Evolutionary conservation across 768 basidiomycete species (phyloP).

Genomic region (Pleurotus ostreatus): DNA sequence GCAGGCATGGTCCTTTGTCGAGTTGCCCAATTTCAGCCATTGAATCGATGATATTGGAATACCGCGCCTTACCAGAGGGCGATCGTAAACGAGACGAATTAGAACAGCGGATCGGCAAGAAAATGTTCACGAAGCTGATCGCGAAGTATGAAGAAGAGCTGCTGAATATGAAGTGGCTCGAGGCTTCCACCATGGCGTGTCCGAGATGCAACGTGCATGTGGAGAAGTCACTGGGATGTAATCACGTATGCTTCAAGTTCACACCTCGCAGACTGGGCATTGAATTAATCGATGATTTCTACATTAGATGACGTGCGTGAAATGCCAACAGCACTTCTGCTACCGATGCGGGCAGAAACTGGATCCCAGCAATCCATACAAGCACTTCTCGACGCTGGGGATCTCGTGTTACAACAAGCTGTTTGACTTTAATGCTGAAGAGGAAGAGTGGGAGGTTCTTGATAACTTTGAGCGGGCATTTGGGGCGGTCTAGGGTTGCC

Average conservation of each 20-base stretch:
- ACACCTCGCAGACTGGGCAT: neutral
- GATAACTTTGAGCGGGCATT: slow-evolving; percentile 9
- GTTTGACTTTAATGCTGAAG: slow-evolving; percentile 49
- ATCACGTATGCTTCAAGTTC: slow-evolving; percentile 56
- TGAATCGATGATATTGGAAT: slow-evolving; percentile 63
- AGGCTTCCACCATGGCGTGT: slow-evolving; percentile 62
- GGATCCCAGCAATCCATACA: slow-evolving; percentile 48
- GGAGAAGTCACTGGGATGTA: slow-evolving; percentile 79
- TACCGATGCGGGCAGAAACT: slow-evolving; percentile 69
- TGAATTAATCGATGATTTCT: slow-evolving; percentile 8
- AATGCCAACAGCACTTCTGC: slow-evolving; percentile 77
- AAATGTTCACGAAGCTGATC: slow-evolving; percentile 58
- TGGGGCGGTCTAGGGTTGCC: slow-evolving; percentile 14
- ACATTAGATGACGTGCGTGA: slow-evolving; percentile 71
- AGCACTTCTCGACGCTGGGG: slow-evolving; percentile 59
- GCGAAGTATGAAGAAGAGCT: slow-evolving; percentile 66
- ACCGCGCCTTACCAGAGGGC: slow-evolving; percentile 52
- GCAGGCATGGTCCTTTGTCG: slow-evolving; percentile 79
- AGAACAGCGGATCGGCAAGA: slow-evolving; percentile 63
- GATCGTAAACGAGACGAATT: slow-evolving; percentile 46
- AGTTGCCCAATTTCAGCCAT: slow-evolving; percentile 66
- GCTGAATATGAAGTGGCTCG: slow-evolving; percentile 72
- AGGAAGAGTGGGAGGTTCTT: slow-evolving; percentile 40
- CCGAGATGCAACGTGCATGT: slow-evolving; percentile 72
- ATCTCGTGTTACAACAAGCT: slow-evolving; percentile 57